phyloP scores from a whole-genome alignment of 2,329 filamentous ascomycete species.

The Ophiostoma ulmi region DNA sequence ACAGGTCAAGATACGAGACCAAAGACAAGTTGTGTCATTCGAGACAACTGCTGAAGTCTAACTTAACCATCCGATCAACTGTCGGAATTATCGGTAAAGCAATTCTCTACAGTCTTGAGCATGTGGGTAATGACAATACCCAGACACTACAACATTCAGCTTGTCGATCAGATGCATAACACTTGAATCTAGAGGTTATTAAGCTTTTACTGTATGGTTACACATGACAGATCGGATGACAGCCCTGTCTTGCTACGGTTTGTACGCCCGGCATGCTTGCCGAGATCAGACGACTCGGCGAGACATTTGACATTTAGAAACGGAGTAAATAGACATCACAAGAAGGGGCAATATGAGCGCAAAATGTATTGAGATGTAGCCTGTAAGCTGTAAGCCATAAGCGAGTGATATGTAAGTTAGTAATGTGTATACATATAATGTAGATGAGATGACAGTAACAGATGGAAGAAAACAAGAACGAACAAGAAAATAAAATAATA shows the following conservation, averaged over 20 bases:
- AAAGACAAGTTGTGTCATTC: not conserved
- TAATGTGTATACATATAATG: not conserved
- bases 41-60: not conserved
- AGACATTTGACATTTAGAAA: not conserved
- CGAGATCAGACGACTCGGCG: not conserved
- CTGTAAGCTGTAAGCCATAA: not conserved
- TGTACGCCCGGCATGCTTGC: not conserved
- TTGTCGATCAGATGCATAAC: not conserved
- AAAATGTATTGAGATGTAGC: not conserved
- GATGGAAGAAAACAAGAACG: not conserved
- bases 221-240: not conserved
- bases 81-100: not conserved
- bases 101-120: not conserved
- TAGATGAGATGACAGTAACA: not conserved
- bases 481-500: not conserved
- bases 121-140: not conserved
- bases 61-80: not conserved
- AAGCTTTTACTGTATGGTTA: not conserved
- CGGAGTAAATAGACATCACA: not conserved
- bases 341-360: not conserved
- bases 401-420: constrained; percentile 7
- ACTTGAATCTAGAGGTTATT: not conserved
- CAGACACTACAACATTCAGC: not conserved
- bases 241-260: not conserved
- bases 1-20: not conserved